Base-by-base conservation (phyloP, 495 filamentous ascomycete genomes). In the Aspergillus haitiensis region DNA sequence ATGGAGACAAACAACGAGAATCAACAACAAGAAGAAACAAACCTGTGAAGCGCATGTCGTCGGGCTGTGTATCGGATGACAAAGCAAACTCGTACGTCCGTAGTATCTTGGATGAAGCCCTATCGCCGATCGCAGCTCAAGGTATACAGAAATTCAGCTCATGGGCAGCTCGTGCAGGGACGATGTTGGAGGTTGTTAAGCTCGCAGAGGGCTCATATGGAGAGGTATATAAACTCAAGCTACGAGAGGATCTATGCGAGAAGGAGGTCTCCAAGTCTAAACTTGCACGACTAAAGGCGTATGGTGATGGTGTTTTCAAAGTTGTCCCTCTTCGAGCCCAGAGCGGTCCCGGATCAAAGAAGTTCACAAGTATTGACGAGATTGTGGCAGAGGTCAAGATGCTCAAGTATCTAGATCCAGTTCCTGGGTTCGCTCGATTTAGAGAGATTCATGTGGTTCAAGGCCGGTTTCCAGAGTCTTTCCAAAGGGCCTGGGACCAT, bases 341-440 rank as follows among this genome's bases (percentile, higher is more conserved):
- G 57, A 72, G 69, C 15, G 80, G 78, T 1, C 70, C 62, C 0
- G 79, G 80, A 2, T 81, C 78, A 13, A 77, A 74, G 42, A 75
- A 75, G 16, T 77, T 76, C 64, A 83, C 79, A 6, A 71, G 67
- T 7, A 75, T 86, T 13, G 72, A 78, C 0, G 78, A 83, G 54
- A 83, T 90, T 35, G 78, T 78, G 9, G 75, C 83, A 0, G 92
- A 97, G 68, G 77, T 93, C 18, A 80, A 80, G 55, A 87, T 94
- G 56, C 85, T 93, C 16, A 86, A 91, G 57, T 86, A 82, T 56
- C 81, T 97, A 21, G 85, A 88, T 48, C 82, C 84, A 15, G 85
- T 93, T 45, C 90, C 91, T 2, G 92, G 92, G n/a, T 97, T 95
- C 71, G 90, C 91, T n/a, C 81, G 87, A n/a, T 93, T 93, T 75